Percentiles rank a stretch among this genome's conserved stretches.
Evolutionary conservation across 139 green algal genomes (phyloP).

Genomic region (Coelastrella sp.): DNA sequence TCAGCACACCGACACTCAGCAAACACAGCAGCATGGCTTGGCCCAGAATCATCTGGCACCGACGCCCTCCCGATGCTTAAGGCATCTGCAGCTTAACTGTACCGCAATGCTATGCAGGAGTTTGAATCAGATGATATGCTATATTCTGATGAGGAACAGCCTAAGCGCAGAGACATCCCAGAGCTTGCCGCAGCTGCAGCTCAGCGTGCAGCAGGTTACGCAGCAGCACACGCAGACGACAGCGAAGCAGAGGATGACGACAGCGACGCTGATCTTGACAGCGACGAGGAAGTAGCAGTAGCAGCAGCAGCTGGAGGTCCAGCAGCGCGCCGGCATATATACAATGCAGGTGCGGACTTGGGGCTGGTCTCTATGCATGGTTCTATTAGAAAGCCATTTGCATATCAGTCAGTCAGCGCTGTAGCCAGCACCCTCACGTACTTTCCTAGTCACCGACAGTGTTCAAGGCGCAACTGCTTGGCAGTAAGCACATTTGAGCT

Average conservation of each 20-base stretch:
- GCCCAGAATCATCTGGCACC: too few species aligned
- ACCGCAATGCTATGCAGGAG: not conserved
- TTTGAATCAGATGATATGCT: constrained; percentile 20
- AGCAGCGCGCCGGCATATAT: not conserved
- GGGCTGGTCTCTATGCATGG: too few species aligned
- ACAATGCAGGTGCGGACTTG: constrained; percentile 36
- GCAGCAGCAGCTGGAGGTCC: constrained; percentile 11
- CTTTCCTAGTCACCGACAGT: too few species aligned
- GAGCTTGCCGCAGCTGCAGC: constrained; percentile 15
- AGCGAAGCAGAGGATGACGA: constrained; percentile 45
- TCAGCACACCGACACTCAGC: too few species aligned
- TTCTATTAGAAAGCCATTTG: too few species aligned
- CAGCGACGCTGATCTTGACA: constrained; percentile 14
- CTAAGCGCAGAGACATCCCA: not conserved
- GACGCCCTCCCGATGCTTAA: too few species aligned
- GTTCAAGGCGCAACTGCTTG: too few species aligned
- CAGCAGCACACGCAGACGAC: constrained; percentile 21
- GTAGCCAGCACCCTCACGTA: too few species aligned
- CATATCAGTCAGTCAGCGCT: too few species aligned
- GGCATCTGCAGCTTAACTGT: too few species aligned
- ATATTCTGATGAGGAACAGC: not conserved
- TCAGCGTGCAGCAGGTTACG: constrained; percentile 12
- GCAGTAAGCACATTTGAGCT: too few species aligned
- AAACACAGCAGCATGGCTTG: too few species aligned
- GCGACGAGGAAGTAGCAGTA: not conserved